Conservation (phyloP, 495 filamentous ascomycete species). For the Astrothelium subdiscretum region DNA sequence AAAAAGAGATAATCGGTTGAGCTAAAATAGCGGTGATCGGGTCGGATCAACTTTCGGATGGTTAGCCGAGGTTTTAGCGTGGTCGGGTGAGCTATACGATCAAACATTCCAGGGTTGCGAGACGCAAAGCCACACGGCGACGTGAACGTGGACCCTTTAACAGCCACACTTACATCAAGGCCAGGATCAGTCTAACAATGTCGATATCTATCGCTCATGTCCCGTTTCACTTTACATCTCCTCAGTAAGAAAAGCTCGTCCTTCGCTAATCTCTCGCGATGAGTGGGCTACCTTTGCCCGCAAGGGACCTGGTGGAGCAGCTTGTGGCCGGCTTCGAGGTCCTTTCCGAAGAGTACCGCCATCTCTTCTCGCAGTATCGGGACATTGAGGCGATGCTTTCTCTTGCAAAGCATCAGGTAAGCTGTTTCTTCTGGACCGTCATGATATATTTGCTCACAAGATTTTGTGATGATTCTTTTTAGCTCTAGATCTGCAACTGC, state of each 20-base stretch:
- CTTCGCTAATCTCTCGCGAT: background rate
- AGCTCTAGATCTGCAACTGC: slow-evolving; percentile 66
- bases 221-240: no score
- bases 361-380: slow-evolving; percentile 21
- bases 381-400: slow-evolving; percentile 27
- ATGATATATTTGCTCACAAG: background rate
- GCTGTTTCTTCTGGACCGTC: background rate
- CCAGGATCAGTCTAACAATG: no score
- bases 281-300: background rate
- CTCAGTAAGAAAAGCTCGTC: background rate
- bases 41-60: no score
- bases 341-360: slow-evolving; percentile 26
- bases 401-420: slow-evolving; percentile 28
- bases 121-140: background rate
- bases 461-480: slow-evolving; percentile 47
- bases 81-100: background rate
- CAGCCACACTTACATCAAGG: background rate
- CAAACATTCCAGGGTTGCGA: background rate
- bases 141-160: background rate
- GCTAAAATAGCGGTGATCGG: no score
- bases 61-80: no score
- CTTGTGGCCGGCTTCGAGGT: slow-evolving; percentile 27
- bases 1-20: no score
- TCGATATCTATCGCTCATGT: no score
- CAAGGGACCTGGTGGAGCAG: slow-evolving; percentile 14